Evolutionary conservation across 2,329 filamentous ascomycete species (phyloP).

Genomic region (Hypoxylon sp.): DNA sequence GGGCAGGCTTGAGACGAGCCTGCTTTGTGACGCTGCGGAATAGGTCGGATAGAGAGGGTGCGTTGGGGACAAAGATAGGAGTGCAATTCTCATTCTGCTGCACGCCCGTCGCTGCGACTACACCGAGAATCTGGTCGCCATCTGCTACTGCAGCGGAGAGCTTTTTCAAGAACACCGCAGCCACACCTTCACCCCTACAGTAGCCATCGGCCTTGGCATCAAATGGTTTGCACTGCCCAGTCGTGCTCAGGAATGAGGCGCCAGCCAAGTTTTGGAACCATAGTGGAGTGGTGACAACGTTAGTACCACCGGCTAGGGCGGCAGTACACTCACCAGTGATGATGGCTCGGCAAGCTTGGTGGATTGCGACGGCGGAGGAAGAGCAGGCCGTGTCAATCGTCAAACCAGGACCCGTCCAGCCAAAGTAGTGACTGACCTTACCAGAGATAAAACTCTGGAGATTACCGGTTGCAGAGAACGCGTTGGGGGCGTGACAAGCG

Average conservation of each 20-base stretch:
- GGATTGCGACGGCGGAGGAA: slow-evolving; percentile 57
- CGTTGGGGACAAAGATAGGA: slow-evolving; percentile 61
- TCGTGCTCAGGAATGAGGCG: slow-evolving; percentile 52
- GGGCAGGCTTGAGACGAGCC: slow-evolving; percentile 45
- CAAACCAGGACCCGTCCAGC: slow-evolving; percentile 55
- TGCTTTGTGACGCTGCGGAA: slow-evolving; percentile 54
- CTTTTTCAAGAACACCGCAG: slow-evolving; percentile 63
- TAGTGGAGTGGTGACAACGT: slow-evolving; percentile 54
- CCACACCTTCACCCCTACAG: slow-evolving; percentile 66
- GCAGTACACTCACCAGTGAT: slow-evolving; percentile 51
- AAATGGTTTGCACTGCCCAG: slow-evolving; percentile 55
- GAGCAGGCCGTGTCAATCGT: slow-evolving; percentile 59
- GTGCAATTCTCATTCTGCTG: slow-evolving; percentile 61
- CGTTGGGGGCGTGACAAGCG: slow-evolving; percentile 55
- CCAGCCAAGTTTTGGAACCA: slow-evolving; percentile 49
- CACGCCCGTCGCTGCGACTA: slow-evolving; percentile 58
- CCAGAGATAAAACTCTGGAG: slow-evolving; percentile 51
- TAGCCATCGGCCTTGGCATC: slow-evolving; percentile 66
- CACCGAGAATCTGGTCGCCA: slow-evolving; percentile 61
- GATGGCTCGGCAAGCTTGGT: slow-evolving; percentile 57
- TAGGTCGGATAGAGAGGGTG: slow-evolving; percentile 51
- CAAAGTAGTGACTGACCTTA: slow-evolving; percentile 56
- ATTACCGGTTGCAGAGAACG: slow-evolving; percentile 56
- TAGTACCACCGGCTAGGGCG: slow-evolving; percentile 56
- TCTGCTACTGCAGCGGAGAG: slow-evolving; percentile 63